Conservation (phyloP, 352 stramenopile species). For the Phytophthora chlamydospora region DNA sequence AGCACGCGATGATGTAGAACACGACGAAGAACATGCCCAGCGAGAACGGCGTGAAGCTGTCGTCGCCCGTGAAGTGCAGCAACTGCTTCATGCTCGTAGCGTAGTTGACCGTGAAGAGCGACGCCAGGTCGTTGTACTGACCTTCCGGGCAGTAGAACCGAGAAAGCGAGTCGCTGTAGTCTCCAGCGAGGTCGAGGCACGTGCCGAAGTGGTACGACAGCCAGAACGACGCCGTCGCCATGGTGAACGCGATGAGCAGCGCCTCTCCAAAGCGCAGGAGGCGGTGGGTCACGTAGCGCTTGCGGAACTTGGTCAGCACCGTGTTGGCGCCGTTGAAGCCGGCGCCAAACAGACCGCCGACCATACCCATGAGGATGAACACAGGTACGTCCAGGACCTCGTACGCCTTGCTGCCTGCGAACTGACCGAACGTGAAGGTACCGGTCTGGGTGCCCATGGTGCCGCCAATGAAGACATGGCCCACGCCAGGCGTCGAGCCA, state of each 20-base stretch:
- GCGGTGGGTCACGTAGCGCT: constrained; percentile 63
- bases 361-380: constrained; percentile 97
- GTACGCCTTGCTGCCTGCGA: constrained; percentile 90
- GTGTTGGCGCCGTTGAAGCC: constrained; percentile 97
- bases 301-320: constrained; percentile 88
- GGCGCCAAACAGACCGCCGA: constrained; percentile 97
- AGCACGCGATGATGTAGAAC: constrained; percentile 93
- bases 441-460: constrained; percentile 81
- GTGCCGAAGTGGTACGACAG: constrained; percentile 79
- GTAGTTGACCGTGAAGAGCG: constrained; percentile 95
- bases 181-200: constrained; percentile 53
- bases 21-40: constrained; percentile 97
- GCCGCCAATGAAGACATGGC: constrained; percentile 64
- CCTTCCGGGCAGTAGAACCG: constrained; percentile 95
- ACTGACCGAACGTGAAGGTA: constrained; percentile 90
- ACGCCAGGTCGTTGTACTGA: constrained; percentile 98
- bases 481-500: constrained; percentile 33
- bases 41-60: constrained; percentile 93
- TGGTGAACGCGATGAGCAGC: constrained; percentile 66
- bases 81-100: constrained; percentile 96
- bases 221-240: constrained; percentile 78
- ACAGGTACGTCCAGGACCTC: constrained; percentile 95
- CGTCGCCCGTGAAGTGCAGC: constrained; percentile 94
- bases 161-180: constrained; percentile 87
- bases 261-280: constrained; percentile 73